phyloP scores from a whole-genome alignment of 208 protist species.

The Crithidia sp. region DNA sequence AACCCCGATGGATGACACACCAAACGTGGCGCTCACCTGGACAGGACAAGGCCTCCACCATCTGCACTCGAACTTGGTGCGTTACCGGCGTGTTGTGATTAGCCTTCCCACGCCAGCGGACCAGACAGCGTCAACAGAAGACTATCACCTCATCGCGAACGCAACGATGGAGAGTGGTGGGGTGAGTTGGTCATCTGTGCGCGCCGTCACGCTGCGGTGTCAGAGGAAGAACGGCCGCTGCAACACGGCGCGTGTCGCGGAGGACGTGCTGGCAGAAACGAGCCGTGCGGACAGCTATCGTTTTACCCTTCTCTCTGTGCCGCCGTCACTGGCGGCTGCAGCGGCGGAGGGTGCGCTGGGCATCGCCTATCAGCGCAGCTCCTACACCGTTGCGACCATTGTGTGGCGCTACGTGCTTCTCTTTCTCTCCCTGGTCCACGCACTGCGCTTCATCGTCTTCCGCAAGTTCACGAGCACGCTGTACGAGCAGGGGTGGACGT shows the following conservation, averaged over 20 bases:
- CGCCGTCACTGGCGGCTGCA: conserved; percentile 21
- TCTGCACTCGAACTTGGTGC: conserved; percentile 36
- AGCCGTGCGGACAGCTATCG: not conserved
- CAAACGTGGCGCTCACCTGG: conserved; percentile 40
- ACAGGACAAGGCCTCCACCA: conserved; percentile 24
- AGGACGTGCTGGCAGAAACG: conserved; percentile 25
- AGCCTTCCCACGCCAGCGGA: conserved; percentile 36
- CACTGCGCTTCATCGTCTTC: conserved; percentile 70
- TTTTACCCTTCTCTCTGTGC: conserved; percentile 16
- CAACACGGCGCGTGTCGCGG: conserved; percentile 34
- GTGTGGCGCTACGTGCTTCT: conserved; percentile 78
- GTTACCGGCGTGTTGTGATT: conserved; percentile 47
- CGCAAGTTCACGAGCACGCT: conserved; percentile 67
- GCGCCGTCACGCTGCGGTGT: conserved; percentile 27
- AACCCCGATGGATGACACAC: not conserved
- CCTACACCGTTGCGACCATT: conserved; percentile 62
- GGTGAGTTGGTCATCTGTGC: conserved; percentile 1
- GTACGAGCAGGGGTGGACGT: conserved; percentile 82
- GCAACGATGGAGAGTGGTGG: conserved; percentile 15
- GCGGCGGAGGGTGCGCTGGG: conserved; percentile 44
- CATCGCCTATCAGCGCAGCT: conserved; percentile 56
- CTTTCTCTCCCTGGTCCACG: conserved; percentile 63
- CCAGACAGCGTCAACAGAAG: conserved; percentile 9
- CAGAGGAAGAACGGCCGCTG: conserved; percentile 32
- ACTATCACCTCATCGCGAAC: conserved; percentile 19